Percentiles rank a stretch among this genome's conserved stretches.
These are phyloP conservation scores for Colletotrichum godetiae DNA, from an alignment of 2,329 filamentous ascomycete species.

Conservation along the genomic window DNA sequence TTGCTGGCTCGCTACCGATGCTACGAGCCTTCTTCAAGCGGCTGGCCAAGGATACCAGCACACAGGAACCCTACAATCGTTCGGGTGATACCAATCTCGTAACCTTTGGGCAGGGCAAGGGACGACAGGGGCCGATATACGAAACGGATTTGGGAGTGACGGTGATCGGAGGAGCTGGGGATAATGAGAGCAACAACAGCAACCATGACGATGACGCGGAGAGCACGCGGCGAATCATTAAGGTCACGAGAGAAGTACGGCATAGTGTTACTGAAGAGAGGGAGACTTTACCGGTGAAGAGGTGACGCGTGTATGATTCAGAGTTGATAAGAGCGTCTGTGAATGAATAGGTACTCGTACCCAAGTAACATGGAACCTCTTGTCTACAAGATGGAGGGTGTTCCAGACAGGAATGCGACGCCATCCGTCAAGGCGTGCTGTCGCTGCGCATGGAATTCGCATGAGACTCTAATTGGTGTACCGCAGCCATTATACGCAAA, in stretches of 20 bases:
- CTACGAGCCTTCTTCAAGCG: constrained; percentile 37
- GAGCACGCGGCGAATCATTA: not conserved
- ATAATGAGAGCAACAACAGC: not conserved
- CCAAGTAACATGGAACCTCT: not conserved
- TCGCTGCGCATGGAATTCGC: not conserved
- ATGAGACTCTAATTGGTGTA: no score
- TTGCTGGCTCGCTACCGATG: constrained; percentile 41
- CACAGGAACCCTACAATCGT: not conserved
- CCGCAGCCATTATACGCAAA: no score
- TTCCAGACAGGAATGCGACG: not conserved
- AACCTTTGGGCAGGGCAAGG: not conserved
- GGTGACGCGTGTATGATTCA: not conserved
- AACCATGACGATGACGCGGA: not conserved
- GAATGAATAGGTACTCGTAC: not conserved
- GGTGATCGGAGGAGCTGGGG: not conserved
- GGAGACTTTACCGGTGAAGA: no score
- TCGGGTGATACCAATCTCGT: not conserved
- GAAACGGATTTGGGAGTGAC: not conserved
- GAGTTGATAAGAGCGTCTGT: not conserved
- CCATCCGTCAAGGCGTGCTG: not conserved
- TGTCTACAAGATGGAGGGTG: not conserved
- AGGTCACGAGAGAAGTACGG: not conserved
- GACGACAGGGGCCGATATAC: no score
- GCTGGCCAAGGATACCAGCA: not conserved
- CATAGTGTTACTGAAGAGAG: not conserved